Conservation (phyloP, 306 rosid genomes). For the Gastrolobium villosum region DNA sequence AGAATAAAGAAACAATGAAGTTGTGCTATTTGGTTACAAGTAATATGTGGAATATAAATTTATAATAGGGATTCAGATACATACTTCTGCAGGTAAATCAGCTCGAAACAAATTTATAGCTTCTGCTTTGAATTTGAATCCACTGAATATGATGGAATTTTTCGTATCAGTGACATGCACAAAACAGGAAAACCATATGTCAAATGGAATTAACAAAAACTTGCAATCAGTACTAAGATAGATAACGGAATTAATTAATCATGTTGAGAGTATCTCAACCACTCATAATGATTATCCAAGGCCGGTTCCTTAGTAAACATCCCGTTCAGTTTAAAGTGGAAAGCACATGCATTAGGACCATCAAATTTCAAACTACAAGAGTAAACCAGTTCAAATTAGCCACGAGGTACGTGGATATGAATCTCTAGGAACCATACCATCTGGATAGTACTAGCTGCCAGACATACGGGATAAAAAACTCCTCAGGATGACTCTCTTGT, state of each 20-base stretch:
- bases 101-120: conserved; percentile 76
- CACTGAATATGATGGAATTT: conserved; percentile 54
- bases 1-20: not conserved
- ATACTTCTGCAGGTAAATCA: conserved; percentile 63
- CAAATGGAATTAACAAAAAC: conserved; percentile 3
- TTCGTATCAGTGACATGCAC: conserved; percentile 5
- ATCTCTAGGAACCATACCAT: conserved; percentile 58
- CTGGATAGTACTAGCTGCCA: conserved; percentile 86
- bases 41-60: not conserved
- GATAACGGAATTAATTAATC: not conserved
- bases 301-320: not conserved
- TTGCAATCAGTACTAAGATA: not conserved
- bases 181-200: not conserved
- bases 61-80: conserved; percentile 41
- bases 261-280: not conserved
- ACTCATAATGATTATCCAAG: conserved; percentile 23
- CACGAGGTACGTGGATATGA: not conserved
- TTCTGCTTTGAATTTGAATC: conserved; percentile 63
- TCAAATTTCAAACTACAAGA: conserved; percentile 10
- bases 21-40: not conserved
- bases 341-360: not conserved
- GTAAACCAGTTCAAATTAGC: conserved; percentile 9
- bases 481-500: conserved; percentile 89
- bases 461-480: conserved; percentile 81
- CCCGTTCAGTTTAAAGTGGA: not conserved